These are phyloP conservation scores for Prinsepia uniflora DNA, from an alignment of 306 rosid genomes.

Conservation along the genomic window DNA sequence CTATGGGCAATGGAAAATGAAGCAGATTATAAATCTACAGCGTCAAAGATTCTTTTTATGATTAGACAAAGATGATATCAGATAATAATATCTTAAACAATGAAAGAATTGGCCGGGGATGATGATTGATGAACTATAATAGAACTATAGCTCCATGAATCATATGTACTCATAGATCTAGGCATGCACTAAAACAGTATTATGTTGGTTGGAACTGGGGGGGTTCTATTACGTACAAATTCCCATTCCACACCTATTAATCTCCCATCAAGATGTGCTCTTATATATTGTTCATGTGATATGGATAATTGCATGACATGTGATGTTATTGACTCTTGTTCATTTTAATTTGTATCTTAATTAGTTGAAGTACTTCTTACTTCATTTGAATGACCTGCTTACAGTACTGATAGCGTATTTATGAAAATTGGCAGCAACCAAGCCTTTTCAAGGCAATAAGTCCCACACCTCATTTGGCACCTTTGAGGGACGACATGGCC, in stretches of 20 bases:
- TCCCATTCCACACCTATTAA: neutral
- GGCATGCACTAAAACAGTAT: neutral
- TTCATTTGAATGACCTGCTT: no score
- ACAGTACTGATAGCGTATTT: no score
- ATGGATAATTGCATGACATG: no score
- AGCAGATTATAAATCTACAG: conserved; percentile 8
- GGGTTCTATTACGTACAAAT: neutral
- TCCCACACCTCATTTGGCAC: no score
- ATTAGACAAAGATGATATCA: neutral
- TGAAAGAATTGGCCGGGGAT: neutral
- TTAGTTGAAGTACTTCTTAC: no score
- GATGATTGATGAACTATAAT: neutral
- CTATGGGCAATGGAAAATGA: conserved; percentile 13
- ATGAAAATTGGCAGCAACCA: no score
- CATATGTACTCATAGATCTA: neutral
- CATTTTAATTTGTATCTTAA: no score
- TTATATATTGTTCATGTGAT: no score
- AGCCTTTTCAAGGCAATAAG: no score
- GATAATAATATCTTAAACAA: neutral
- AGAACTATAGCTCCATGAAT: neutral
- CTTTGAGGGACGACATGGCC: no score
- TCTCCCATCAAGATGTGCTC: no score
- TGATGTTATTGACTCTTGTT: no score
- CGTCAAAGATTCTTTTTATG: neutral
- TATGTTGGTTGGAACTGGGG: neutral